Conservation (phyloP, 1,284 basidiomycete species). For the Ustilago shanxiensis region DNA sequence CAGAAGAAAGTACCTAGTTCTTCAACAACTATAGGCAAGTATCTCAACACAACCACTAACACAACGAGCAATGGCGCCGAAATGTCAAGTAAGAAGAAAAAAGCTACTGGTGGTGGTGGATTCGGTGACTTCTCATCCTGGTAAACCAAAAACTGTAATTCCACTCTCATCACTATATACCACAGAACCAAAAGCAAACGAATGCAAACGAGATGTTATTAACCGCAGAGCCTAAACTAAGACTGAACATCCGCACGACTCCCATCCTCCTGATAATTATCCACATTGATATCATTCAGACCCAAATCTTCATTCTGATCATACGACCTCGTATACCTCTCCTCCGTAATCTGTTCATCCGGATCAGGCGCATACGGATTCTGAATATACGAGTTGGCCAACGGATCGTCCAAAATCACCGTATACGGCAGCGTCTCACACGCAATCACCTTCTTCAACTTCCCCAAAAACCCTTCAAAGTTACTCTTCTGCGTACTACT, state of each 20-base stretch:
- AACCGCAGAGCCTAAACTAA: not conserved
- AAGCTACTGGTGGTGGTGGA: conserved; percentile 32
- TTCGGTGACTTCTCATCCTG: conserved; percentile 65
- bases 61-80: not conserved
- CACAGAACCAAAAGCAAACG: not conserved
- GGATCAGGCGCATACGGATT: conserved; percentile 78
- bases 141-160: conserved; percentile 20
- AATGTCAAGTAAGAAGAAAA: conserved; percentile 14
- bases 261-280: conserved; percentile 49
- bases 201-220: too few species aligned
- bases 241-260: not conserved
- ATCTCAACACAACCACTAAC: conserved; percentile 15
- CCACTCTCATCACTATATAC: not conserved
- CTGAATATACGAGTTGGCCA: conserved; percentile 95
- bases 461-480: conserved; percentile 78
- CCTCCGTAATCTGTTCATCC: conserved; percentile 74
- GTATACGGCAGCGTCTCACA: conserved; percentile 73
- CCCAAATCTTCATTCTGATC: conserved; percentile 97
- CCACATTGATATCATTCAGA: conserved; percentile 92
- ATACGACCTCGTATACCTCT: conserved; percentile 84
- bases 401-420: conserved; percentile 92
- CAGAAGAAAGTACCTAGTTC: not conserved
- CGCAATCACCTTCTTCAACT: conserved; percentile 73
- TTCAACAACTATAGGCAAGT: conserved; percentile 38
- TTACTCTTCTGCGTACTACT: conserved; percentile 69